Evolutionary conservation across 2,329 filamentous ascomycete genomes (phyloP).

Genomic region (Fusarium tjaetaba): DNA sequence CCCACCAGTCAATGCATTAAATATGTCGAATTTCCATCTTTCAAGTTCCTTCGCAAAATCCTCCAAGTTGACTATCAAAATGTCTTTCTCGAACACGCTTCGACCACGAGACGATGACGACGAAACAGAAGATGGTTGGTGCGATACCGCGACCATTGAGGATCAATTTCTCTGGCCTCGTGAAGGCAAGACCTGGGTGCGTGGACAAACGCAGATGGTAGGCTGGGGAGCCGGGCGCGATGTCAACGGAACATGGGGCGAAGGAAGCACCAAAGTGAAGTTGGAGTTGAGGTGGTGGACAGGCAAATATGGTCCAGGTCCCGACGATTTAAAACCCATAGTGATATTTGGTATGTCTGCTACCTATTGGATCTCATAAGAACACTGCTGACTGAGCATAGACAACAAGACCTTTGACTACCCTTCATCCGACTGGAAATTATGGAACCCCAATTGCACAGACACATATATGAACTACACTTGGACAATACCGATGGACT

Average conservation of each 20-base stretch:
- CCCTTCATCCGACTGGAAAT: background rate
- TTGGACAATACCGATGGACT: background rate
- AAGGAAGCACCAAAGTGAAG: background rate
- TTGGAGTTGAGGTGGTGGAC: background rate
- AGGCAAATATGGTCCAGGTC: background rate
- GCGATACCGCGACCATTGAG: background rate
- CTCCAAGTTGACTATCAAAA: background rate
- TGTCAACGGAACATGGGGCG: background rate
- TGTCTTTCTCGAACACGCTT: background rate
- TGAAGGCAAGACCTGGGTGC: background rate
- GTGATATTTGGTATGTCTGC: background rate
- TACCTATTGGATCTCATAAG: background rate
- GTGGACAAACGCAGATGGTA: background rate
- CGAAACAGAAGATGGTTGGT: background rate
- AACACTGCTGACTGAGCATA: background rate
- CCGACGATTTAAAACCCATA: background rate
- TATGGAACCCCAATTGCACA: background rate
- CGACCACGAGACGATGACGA: background rate
- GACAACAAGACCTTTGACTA: constrained; percentile 1
- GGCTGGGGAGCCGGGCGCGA: background rate
- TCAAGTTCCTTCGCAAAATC: background rate
- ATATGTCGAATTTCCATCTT: background rate
- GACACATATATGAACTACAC: background rate
- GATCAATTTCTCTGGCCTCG: background rate
- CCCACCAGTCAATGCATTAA: background rate